phyloP scores from a whole-genome alignment of 257 asterid genomes.

The Jasminum sambac region DNA sequence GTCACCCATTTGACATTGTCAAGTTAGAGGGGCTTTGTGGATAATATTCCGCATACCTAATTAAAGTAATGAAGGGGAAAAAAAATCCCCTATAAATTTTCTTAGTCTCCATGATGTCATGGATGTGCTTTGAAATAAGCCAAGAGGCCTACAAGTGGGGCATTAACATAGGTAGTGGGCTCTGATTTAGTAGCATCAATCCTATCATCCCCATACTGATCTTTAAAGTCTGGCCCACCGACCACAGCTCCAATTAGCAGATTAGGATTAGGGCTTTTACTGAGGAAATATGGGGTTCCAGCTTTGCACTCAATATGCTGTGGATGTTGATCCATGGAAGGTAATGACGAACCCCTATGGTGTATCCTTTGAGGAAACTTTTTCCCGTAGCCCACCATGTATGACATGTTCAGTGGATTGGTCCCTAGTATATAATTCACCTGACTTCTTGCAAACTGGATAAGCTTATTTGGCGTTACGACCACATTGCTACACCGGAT shows the following conservation, averaged over 20 bases:
- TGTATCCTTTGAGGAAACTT: constrained; percentile 45
- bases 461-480: constrained; percentile 23
- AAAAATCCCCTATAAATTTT: neutral
- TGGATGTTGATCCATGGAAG: constrained; percentile 33
- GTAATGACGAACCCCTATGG: constrained; percentile 51
- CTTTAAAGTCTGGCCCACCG: constrained; percentile 39
- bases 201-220: constrained; percentile 35
- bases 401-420: constrained; percentile 45
- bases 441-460: constrained; percentile 34
- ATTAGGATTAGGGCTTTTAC: constrained; percentile 37
- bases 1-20: neutral
- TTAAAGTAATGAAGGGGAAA: neutral
- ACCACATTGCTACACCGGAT: constrained; percentile 27
- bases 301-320: constrained; percentile 35
- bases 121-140: constrained; percentile 39
- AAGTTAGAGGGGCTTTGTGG: neutral
- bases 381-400: constrained; percentile 55
- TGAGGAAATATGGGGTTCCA: constrained; percentile 40
- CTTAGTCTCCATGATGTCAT: neutral
- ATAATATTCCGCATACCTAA: neutral
- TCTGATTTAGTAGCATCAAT: constrained; percentile 32
- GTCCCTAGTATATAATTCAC: constrained; percentile 50
- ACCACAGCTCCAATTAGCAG: constrained; percentile 42
- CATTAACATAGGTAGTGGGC: constrained; percentile 52
- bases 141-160: constrained; percentile 50